Evolutionary conservation across 108 stramenopile species (phyloP), one percentile per base, ranked within the genome.

Genomic region (Skeletonema costatum): DNA sequence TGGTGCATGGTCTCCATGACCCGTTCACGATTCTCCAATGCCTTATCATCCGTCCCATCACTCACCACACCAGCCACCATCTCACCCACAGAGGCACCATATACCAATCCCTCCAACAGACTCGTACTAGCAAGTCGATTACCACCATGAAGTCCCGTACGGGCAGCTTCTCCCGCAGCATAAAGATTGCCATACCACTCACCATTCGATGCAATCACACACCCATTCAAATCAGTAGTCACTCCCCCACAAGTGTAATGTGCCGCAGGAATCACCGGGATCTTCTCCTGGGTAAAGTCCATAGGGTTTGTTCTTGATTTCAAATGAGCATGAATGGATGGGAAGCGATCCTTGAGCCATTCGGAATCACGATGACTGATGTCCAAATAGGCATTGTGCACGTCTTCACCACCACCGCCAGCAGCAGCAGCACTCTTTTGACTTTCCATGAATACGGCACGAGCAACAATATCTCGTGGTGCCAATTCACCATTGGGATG

Each of bases 231-330:
- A 70, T 97, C 94, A 5, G 95, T 96, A 8, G 86, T 73, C 2
- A 97, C 86, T 12, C 97, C 97, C 35, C 96, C 97, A 71, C 97
- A 98, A 8, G 95, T 95, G 69, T 98, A 98, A 71, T 98, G 97
- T 30, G 97, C 95, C 0, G 97, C 96, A 16, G 97, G 97, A 38
- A 86, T 93, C n/a, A 94, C 76, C 4, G 97, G 97, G 7, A 98
- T 73, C 25, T 78, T 73, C 53, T 94, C 90, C 36, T 65, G 81
- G 6, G 94, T 92, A 65, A 97, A 80, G 82, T 98, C 97, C 39
- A 96, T 63, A 4, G 81, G 60, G 72, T 61, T 78, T 42, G 68
- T 19, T 35, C 84, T 64, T 53, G 56, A 68, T 29, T 36, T 64
- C 30, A 93, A 65, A 71, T 93, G 91, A 0, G 74, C 67, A 62